These are phyloP conservation scores for Blastosporella zonata DNA, from an alignment of 1,284 basidiomycete species.

Conservation along the genomic window DNA sequence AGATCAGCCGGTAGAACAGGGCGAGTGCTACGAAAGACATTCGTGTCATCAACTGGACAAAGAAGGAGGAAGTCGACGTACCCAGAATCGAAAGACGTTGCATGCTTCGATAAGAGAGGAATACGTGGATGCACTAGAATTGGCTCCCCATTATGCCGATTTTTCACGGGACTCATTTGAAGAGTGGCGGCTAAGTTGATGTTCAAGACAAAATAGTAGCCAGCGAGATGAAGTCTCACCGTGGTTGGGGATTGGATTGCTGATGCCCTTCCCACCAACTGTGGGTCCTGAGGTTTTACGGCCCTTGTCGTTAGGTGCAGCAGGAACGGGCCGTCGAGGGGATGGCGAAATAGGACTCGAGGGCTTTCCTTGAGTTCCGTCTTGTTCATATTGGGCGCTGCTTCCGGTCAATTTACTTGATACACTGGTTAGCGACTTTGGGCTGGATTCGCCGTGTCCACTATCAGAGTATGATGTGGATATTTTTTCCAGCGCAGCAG, in stretches of 20 bases:
- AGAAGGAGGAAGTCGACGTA: constrained; percentile 26
- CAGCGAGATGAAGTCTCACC: constrained; percentile 36
- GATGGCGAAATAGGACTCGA: constrained; percentile 37
- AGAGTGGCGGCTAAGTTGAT: constrained; percentile 56
- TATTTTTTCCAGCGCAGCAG: constrained; percentile 56
- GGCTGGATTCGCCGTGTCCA: constrained; percentile 27
- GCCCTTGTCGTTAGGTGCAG: constrained; percentile 29
- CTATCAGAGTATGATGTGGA: constrained; percentile 45
- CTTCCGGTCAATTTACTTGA: constrained; percentile 26
- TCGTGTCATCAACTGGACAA: not conserved
- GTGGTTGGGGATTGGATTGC: constrained; percentile 61
- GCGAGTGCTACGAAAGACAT: constrained; percentile 49
- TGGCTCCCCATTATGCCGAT: constrained; percentile 58
- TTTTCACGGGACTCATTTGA: constrained; percentile 71
- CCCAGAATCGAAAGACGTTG: constrained; percentile 59
- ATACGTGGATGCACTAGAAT: constrained; percentile 55
- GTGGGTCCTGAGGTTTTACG: constrained; percentile 39
- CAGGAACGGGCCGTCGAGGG: constrained; percentile 39
- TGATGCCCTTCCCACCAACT: constrained; percentile 60
- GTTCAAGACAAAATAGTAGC: constrained; percentile 10
- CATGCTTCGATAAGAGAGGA: constrained; percentile 24
- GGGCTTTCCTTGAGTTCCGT: constrained; percentile 22
- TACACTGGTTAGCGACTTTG: constrained; percentile 25
- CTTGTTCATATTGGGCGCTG: constrained; percentile 25
- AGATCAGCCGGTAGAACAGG: constrained; percentile 75